Conservation (phyloP, 345 rosid species). For the Barbarea vulgaris region DNA sequence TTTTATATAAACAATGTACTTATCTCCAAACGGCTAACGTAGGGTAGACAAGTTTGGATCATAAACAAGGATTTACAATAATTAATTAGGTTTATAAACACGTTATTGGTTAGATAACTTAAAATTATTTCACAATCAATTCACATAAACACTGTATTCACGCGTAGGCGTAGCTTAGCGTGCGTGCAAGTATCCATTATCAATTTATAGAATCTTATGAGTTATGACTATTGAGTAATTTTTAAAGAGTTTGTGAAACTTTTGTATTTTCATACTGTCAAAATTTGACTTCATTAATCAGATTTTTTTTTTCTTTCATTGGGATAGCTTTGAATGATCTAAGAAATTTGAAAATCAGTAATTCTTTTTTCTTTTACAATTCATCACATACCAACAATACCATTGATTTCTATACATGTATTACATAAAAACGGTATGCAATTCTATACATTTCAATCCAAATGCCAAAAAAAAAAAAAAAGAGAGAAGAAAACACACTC, state of each 20-base stretch:
- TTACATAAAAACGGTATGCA: too few relatives aligned
- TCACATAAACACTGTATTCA: conserved; percentile 2
- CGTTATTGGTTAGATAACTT: neutral
- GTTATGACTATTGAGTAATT: neutral
- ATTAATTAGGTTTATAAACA: conserved; percentile 4
- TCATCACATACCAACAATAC: neutral
- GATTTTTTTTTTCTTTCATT: neutral
- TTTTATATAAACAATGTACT: neutral
- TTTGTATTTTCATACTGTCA: neutral
- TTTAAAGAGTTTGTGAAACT: neutral
- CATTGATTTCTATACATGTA: too few relatives aligned
- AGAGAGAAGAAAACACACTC: too few relatives aligned
- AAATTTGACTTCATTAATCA: neutral
- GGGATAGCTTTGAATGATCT: neutral
- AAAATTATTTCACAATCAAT: neutral
- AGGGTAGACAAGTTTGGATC: neutral
- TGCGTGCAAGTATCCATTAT: neutral
- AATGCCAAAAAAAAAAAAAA: too few relatives aligned
- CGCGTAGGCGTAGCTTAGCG: conserved; percentile 6
- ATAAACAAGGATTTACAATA: neutral
- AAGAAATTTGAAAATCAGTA: neutral
- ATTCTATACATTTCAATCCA: too few relatives aligned
- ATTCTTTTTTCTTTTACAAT: neutral
- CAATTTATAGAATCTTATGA: neutral
- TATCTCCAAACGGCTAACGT: neutral